Percentiles rank a stretch among this genome's conserved stretches.
Evolutionary conservation across 441 rosid genomes (phyloP).

Genomic region (Breynia disticha): DNA sequence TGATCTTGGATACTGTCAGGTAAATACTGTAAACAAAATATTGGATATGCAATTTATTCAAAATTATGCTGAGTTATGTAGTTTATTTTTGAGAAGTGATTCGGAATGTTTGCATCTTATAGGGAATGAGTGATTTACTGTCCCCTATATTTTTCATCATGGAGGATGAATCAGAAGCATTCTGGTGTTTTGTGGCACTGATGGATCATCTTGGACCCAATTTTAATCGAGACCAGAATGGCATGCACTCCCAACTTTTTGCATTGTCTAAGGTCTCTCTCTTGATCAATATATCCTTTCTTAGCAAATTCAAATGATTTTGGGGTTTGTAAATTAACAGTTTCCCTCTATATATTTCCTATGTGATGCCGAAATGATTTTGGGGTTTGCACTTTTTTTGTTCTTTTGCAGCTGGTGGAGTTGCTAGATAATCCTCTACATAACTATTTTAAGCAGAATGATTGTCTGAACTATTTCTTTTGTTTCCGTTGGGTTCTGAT

Average conservation of each 20-base stretch:
- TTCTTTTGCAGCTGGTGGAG: constrained; percentile 75
- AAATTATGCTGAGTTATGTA: too few species aligned
- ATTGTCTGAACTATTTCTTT: constrained; percentile 97
- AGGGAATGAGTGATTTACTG: constrained; percentile 97
- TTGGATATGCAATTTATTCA: too few species aligned
- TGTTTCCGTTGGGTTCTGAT: constrained; percentile 98
- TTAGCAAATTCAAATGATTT: background rate
- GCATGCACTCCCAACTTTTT: constrained; percentile 97
- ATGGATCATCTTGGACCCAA: constrained; percentile 98
- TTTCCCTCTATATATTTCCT: background rate
- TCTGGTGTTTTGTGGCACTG: constrained; percentile 94
- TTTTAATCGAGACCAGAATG: constrained; percentile 94
- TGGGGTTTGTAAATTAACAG: constrained; percentile 5
- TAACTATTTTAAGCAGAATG: constrained; percentile 80
- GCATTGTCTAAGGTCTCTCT: constrained; percentile 79
- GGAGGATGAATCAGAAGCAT: constrained; percentile 85
- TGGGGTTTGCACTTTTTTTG: constrained; percentile 8
- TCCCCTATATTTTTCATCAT: constrained; percentile 88
- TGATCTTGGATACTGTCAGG: constrained; percentile 99
- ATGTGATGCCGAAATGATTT: too few species aligned
- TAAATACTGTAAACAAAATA: constrained; percentile 14
- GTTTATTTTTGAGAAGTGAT: background rate
- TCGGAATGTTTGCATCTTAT: constrained; percentile 12
- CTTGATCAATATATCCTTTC: background rate
- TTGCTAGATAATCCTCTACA: constrained; percentile 83